Percentiles rank a stretch among this genome's conserved stretches.
Evolutionary conservation across 2,329 filamentous ascomycete genomes (phyloP).

Genomic region (Epichloe hybrida): DNA sequence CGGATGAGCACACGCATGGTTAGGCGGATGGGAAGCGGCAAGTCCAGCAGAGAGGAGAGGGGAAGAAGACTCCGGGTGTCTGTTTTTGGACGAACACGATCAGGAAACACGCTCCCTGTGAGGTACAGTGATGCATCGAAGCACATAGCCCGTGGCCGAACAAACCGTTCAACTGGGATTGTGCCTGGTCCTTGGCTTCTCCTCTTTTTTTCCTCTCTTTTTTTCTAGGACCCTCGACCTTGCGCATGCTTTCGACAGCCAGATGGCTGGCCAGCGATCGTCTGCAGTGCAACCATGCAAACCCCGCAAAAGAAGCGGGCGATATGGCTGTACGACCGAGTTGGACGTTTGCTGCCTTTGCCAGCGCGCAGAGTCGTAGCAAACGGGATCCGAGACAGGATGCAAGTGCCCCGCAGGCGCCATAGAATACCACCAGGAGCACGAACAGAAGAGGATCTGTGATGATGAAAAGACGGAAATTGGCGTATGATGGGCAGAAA

Average conservation of each 20-base stretch:
- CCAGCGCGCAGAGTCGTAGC: constrained; percentile 2
- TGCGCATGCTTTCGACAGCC: background rate
- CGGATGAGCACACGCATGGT: background rate
- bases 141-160: background rate
- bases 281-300: constrained; percentile 9
- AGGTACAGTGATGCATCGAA: constrained; percentile 1
- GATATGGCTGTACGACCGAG: background rate
- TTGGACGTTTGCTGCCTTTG: background rate
- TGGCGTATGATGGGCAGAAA: background rate
- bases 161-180: background rate
- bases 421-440: background rate
- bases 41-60: background rate
- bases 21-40: background rate
- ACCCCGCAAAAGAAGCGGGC: constrained; percentile 7
- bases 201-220: background rate
- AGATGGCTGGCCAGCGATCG: constrained; percentile 2
- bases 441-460: background rate
- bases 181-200: background rate
- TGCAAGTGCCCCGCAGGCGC: constrained; percentile 2
- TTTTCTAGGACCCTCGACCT: background rate
- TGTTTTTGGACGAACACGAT: background rate
- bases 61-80: background rate
- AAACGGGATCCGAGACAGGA: constrained; percentile 1
- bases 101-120: background rate
- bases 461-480: background rate